Evolutionary conservation across 2,329 filamentous ascomycete genomes (phyloP).

Genomic region (Fusarium keratoplasticum): DNA sequence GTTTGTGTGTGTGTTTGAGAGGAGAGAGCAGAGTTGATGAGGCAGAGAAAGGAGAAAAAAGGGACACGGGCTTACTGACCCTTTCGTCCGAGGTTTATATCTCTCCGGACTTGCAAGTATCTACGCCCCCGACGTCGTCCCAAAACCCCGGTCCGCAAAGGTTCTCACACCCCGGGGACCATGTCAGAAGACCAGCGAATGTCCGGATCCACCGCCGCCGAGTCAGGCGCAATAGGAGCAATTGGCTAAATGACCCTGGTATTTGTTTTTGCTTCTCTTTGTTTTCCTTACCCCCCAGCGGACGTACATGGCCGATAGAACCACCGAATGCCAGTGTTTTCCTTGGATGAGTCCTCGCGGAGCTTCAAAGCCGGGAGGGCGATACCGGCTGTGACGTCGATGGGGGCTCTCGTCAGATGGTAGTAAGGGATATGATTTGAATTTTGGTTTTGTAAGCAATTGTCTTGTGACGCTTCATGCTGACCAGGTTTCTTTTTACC

Average conservation of each 20-base stretch:
- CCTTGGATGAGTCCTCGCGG: background rate
- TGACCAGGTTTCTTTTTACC: background rate
- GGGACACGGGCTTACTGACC: background rate
- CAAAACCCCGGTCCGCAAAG: conserved; percentile 24
- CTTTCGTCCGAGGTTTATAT: conserved; percentile 5
- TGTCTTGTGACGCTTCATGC: background rate
- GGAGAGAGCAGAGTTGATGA: background rate
- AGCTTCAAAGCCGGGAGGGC: background rate
- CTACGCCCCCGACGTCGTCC: conserved; percentile 23
- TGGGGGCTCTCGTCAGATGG: background rate
- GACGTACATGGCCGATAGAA: conserved; percentile 6
- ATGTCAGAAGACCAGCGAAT: conserved; percentile 18
- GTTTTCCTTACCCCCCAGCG: background rate
- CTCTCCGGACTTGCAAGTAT: conserved; percentile 9
- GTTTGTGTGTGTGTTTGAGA: background rate
- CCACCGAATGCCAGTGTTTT: conserved; percentile 16
- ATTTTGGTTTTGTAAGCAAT: background rate
- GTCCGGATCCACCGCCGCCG: background rate
- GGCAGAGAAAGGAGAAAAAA: background rate
- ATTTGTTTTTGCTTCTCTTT: background rate
- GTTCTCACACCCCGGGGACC: conserved; percentile 27
- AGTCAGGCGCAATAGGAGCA: conserved; percentile 8
- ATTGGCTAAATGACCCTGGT: conserved; percentile 17
- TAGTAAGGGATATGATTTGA: background rate
- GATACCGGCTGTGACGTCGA: conserved; percentile 4